These are phyloP conservation scores for Tetraselmis striata DNA, from an alignment of 139 green algal species.

Conservation along the genomic window DNA sequence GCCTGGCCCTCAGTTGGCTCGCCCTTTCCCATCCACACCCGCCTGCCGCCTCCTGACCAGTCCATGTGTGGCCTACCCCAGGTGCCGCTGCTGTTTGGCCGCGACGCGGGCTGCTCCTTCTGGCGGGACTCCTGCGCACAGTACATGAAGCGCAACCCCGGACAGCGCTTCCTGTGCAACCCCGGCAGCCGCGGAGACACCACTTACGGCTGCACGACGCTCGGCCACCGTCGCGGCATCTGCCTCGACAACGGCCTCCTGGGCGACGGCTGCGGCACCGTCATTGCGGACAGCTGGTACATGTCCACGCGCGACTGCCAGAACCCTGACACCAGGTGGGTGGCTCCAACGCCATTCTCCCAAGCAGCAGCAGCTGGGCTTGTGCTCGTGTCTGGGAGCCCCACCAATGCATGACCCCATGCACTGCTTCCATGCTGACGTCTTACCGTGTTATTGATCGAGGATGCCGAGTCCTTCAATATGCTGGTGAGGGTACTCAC, in stretches of 20 bases:
- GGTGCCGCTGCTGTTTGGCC: neutral
- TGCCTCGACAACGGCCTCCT: neutral
- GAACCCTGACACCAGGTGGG: neutral
- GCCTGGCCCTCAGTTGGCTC: too few species aligned
- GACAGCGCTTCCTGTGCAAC: neutral
- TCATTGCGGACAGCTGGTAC: neutral
- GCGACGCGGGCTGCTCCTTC: neutral
- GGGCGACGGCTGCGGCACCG: neutral
- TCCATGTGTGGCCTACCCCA: too few species aligned
- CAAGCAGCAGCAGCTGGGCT: too few species aligned
- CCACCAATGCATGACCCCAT: too few species aligned
- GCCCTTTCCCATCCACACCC: too few species aligned
- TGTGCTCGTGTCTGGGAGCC: too few species aligned
- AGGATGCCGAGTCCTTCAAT: too few species aligned
- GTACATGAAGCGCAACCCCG: neutral
- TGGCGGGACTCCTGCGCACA: neutral
- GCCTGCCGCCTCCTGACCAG: too few species aligned
- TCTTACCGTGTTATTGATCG: too few species aligned
- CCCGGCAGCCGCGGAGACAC: neutral
- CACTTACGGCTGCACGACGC: neutral
- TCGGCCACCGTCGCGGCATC: neutral
- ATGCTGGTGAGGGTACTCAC: too few species aligned
- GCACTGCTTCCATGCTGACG: too few species aligned
- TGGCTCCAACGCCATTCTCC: too few species aligned
- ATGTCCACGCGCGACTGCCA: neutral